Percentiles rank a stretch among this genome's conserved stretches.
Evolutionary conservation across 345 rosid genomes (phyloP).

Genomic region (Mangifera indica): DNA sequence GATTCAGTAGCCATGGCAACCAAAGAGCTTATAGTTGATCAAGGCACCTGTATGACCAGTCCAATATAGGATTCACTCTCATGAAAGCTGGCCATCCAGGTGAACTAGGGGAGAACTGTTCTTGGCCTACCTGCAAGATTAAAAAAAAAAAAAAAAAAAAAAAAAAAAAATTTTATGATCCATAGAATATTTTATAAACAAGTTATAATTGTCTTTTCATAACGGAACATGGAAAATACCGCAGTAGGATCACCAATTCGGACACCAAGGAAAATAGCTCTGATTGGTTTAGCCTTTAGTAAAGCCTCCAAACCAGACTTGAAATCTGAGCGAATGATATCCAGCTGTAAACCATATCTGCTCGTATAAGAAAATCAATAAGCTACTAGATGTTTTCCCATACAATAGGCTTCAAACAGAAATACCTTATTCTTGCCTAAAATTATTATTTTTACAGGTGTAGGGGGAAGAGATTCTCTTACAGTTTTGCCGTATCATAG

Average conservation of each 20-base stretch:
- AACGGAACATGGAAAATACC: conserved; percentile 44
- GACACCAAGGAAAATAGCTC: conserved; percentile 97
- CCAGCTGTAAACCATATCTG: conserved; percentile 82
- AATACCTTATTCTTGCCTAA: not conserved
- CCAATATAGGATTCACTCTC: conserved; percentile 99
- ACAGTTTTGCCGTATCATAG: conserved; percentile 75
- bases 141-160: not conserved
- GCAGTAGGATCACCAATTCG: conserved; percentile 99
- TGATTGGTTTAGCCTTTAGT: conserved; percentile 70
- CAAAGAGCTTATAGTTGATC: conserved; percentile 4
- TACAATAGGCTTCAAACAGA: conserved; percentile 7
- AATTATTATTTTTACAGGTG: not conserved
- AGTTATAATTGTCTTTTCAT: not conserved
- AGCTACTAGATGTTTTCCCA: conserved; percentile 14
- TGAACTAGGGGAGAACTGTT: conserved; percentile 97
- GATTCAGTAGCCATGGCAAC: conserved; percentile 8
- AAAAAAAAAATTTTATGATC: not conserved
- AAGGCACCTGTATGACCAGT: conserved; percentile 94
- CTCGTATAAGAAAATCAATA: conserved; percentile 24
- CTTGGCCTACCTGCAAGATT: conserved; percentile 80
- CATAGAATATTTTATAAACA: not conserved
- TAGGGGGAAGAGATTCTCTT: conserved; percentile 19
- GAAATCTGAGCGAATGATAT: conserved; percentile 81
- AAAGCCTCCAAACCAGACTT: conserved; percentile 93
- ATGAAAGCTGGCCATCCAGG: conserved; percentile 99